These are phyloP conservation scores for Diospyros lotus DNA, from an alignment of 148 eudicot genomes.

Conservation along the genomic window DNA sequence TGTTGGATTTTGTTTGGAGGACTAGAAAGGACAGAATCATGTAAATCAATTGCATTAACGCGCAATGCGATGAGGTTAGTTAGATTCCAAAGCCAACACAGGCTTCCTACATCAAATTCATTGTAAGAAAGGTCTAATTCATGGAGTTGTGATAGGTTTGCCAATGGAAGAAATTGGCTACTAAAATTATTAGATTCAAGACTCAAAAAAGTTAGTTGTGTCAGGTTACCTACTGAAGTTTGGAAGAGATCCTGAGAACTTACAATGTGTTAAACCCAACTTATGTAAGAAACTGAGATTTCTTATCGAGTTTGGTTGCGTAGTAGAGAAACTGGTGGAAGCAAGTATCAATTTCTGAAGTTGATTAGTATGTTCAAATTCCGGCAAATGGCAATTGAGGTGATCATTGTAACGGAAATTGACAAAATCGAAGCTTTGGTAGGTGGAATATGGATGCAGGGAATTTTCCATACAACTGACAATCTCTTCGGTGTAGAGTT, in stretches of 20 bases:
- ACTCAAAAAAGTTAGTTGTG: neutral
- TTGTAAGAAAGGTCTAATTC: neutral
- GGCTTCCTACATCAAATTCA: neutral
- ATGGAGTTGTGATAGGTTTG: constrained; percentile 10
- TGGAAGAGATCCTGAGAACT: constrained; percentile 26
- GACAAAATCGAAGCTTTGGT: constrained; percentile 18
- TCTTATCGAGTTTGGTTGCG: constrained; percentile 29
- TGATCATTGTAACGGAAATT: constrained; percentile 13
- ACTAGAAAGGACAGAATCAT: too few species aligned
- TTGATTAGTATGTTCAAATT: constrained; percentile 16
- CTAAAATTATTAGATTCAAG: constrained; percentile 11
- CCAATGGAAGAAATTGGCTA: constrained; percentile 16
- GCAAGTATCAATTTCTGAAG: constrained; percentile 11
- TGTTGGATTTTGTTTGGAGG: neutral
- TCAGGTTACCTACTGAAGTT: constrained; percentile 15
- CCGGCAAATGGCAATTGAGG: constrained; percentile 23
- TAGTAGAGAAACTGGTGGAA: constrained; percentile 18
- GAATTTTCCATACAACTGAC: constrained; percentile 27
- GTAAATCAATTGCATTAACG: too few species aligned
- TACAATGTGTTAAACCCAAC: neutral
- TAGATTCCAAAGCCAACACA: too few species aligned
- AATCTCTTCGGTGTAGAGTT: neutral
- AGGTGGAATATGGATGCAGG: constrained; percentile 25
- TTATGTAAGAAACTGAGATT: constrained; percentile 12
- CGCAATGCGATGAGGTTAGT: too few species aligned